Conservation (phyloP, 768 basidiomycete species). For the Jaapia argillacea region DNA sequence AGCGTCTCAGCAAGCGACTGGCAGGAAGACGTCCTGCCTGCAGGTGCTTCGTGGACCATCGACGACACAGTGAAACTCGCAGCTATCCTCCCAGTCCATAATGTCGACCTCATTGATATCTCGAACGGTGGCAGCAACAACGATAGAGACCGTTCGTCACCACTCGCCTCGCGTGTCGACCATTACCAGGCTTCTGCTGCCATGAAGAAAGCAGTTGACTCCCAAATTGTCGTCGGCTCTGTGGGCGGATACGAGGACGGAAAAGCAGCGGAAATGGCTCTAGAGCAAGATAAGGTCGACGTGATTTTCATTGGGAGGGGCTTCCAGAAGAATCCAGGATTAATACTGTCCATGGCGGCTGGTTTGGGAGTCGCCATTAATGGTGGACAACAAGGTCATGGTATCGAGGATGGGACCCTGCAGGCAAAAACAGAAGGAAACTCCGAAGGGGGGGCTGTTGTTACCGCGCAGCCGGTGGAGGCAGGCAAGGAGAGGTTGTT, state of each 20-base stretch:
- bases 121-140: slow-evolving; percentile 47
- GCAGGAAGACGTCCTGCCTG: slow-evolving; percentile 46
- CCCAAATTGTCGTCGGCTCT: slow-evolving; percentile 33
- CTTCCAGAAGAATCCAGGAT: slow-evolving; percentile 3
- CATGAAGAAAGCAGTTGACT: slow-evolving; percentile 36
- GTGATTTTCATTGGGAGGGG: slow-evolving; percentile 22
- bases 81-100: slow-evolving; percentile 45
- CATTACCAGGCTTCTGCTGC: slow-evolving; percentile 50
- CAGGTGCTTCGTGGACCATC: slow-evolving; percentile 56
- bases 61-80: slow-evolving; percentile 61
- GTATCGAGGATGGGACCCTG: too few species aligned
- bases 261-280: slow-evolving; percentile 43
- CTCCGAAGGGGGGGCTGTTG: too few species aligned
- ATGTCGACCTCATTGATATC: slow-evolving; percentile 71
- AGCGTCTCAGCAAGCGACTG: slow-evolving; percentile 70
- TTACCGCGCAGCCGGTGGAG: too few species aligned
- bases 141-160: too few species aligned
- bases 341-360: too few species aligned
- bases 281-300: slow-evolving; percentile 52
- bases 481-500: too few species aligned
- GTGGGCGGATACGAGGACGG: slow-evolving; percentile 51
- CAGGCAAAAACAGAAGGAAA: too few species aligned
- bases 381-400: too few species aligned
- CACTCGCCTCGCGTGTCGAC: slow-evolving; percentile 13
- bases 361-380: too few species aligned